Conservation (phyloP, 257 asterid species). For the Nicotiana tabacum region DNA sequence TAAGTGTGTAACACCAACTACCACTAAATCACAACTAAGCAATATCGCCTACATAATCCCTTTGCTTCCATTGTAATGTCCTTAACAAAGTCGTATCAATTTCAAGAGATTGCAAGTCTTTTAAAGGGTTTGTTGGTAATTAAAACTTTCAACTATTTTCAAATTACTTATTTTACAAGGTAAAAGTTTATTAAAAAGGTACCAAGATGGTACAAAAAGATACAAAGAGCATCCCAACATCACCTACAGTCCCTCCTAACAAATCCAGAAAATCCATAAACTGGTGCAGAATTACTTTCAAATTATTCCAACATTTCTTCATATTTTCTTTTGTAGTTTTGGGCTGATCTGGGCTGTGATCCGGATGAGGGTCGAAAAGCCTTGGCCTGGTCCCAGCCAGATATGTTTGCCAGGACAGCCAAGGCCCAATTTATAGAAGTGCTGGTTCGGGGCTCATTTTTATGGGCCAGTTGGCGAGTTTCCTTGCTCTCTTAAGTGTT, state of each 20-base stretch:
- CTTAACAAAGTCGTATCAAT: not conserved
- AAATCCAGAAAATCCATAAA: too few relatives aligned
- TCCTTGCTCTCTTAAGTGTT: not conserved
- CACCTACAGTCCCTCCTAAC: too few relatives aligned
- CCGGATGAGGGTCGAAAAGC: not conserved
- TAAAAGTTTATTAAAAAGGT: too few relatives aligned
- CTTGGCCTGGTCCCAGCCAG: not conserved
- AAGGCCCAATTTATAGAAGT: conserved; percentile 3
- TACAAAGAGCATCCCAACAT: too few relatives aligned
- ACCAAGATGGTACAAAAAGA: too few relatives aligned
- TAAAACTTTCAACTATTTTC: too few relatives aligned
- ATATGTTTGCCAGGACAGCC: not conserved
- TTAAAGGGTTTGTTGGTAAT: too few relatives aligned
- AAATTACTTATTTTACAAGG: too few relatives aligned
- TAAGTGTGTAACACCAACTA: not conserved
- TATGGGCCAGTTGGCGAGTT: not conserved
- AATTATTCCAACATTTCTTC: too few relatives aligned
- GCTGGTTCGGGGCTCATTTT: not conserved
- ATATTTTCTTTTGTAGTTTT: not conserved
- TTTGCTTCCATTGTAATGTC: not conserved
- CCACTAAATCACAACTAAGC: not conserved
- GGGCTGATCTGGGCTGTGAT: not conserved
- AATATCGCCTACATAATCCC: not conserved
- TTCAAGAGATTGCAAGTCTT: not conserved
- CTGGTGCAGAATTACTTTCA: too few relatives aligned